These are phyloP conservation scores for Phytopythium mirpurense DNA, from an alignment of 352 stramenopile species.

Conservation along the genomic window DNA sequence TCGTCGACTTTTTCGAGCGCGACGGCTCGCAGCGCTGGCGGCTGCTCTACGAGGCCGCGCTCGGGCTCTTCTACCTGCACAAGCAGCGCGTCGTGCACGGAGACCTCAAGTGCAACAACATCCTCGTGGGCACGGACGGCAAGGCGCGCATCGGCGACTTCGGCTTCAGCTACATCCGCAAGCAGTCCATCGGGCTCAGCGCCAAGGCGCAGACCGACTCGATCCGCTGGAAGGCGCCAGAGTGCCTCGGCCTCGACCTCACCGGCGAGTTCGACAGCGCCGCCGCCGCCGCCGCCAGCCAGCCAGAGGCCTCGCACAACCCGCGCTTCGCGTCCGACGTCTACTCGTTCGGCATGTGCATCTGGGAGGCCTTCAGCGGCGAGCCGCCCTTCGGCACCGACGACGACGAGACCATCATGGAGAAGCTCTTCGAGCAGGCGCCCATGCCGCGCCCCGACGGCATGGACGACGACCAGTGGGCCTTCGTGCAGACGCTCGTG, in stretches of 20 bases:
- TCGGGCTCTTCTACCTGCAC: conserved; percentile 59
- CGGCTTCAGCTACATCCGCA: conserved; percentile 30
- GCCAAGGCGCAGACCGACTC: conserved; percentile 27
- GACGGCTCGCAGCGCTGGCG: conserved; percentile 9
- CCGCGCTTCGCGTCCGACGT: conserved; percentile 30
- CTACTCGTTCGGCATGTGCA: conserved; percentile 35
- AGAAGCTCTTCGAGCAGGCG: conserved; percentile 13
- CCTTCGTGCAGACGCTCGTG: conserved; percentile 12
- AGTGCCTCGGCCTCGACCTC: conserved; percentile 20
- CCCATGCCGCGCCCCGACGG: conserved; percentile 15
- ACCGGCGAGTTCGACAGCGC: background rate
- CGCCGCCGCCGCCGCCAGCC: background rate
- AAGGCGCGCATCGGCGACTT: conserved; percentile 44
- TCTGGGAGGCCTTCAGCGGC: conserved; percentile 22
- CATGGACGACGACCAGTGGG: conserved; percentile 19
- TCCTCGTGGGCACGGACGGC: conserved; percentile 59
- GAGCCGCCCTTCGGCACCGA: conserved; percentile 19
- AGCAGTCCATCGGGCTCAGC: conserved; percentile 21
- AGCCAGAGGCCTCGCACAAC: conserved; percentile 6
- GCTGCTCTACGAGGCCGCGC: conserved; percentile 23
- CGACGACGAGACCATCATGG: conserved; percentile 21
- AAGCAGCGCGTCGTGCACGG: conserved; percentile 63
- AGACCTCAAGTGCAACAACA: conserved; percentile 86
- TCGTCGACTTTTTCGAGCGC: conserved; percentile 28
- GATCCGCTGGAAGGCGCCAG: conserved; percentile 33